Base-by-base conservation (phyloP, 2,329 filamentous ascomycete species). In the Aspergillus viridinutans region DNA sequence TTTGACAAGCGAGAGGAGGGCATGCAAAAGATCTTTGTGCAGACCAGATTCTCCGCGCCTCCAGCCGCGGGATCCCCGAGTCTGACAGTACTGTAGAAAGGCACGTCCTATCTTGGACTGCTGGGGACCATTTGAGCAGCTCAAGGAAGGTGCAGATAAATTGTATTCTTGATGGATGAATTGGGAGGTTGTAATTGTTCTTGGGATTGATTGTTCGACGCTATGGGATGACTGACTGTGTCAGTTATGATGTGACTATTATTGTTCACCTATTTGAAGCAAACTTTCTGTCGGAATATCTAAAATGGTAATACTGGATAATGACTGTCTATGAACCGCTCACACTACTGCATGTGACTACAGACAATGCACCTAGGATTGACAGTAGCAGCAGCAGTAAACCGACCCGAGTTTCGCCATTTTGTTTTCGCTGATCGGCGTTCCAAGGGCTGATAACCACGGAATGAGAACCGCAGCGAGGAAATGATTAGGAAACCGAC, bases 11-110 rank as follows among this genome's bases (percentile, higher is more conserved):
- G 75, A 23, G 78, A 74, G 20, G 60, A 78, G 67, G 81, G 89
- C 58, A 89, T 95, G 81, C 90, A 95, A 73, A 95, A 96, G 81
- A 83, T 94, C 1, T 95, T 82, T 69, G 80, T 86, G 10, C 72
- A 85, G 76, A 87, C 84, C 1, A 81, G 74, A 64, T 83, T 83
- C 69, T 85, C 82, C 21, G 74, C 72, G 56, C 80, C 83, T 23
- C 75, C 82, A 9, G 75, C 75, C 5, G 55, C 72, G 38, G 83
- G 80, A 6, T 78, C 77, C 49, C 84, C 84, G 1, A 61, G 67
- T 48, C 71, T 86, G 69, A 85, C 78, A 32, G 79, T 62, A 48
- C 28, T 70, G 42, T 63, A 53, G 6, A 32, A 17, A 5, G 61
- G 38, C n/a, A 29, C 26, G n/a, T 32, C 7, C 12, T 17, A 45